These are phyloP conservation scores for Geotrichum reessii DNA, from an alignment of 1,139 yeast species.

Conservation along the genomic window DNA sequence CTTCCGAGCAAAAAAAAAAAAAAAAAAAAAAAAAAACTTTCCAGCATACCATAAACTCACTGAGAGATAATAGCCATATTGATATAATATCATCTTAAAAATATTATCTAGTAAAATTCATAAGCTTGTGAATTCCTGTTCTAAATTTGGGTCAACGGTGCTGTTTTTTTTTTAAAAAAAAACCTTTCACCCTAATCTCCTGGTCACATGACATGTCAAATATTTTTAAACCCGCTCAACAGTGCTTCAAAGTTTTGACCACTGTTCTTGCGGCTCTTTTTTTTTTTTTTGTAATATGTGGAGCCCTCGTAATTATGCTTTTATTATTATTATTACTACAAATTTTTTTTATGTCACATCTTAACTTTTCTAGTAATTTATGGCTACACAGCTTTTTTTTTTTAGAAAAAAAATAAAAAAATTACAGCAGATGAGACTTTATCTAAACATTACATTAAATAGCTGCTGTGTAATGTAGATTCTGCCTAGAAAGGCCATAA, in stretches of 20 bases:
- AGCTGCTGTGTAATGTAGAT: neutral
- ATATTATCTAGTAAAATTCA: neutral
- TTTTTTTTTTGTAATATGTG: neutral
- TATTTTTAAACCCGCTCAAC: neutral
- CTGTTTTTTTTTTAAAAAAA: neutral
- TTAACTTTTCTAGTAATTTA: neutral
- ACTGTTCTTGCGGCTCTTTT: neutral
- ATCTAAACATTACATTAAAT: neutral
- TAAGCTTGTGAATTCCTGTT: neutral
- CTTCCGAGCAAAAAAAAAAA: neutral
- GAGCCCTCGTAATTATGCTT: too few species aligned
- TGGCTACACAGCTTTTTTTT: neutral
- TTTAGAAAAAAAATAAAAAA: too few species aligned
- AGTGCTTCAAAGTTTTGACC: neutral
- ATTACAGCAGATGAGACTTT: neutral
- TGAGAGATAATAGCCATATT: neutral
- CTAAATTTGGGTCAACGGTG: neutral
- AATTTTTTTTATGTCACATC: neutral
- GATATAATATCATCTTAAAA: neutral
- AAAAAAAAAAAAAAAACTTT: too few species aligned
- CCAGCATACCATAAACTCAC: neutral
- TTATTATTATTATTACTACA: too few species aligned
- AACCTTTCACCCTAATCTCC: neutral
- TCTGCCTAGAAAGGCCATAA: neutral
- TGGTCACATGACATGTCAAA: neutral